A percentile compares a stretch with the other conserved stretches of the same genome.
phyloP scores from a whole-genome alignment of 1,284 basidiomycete genomes.

The Apiotrichum mycotoxinovorans region DNA sequence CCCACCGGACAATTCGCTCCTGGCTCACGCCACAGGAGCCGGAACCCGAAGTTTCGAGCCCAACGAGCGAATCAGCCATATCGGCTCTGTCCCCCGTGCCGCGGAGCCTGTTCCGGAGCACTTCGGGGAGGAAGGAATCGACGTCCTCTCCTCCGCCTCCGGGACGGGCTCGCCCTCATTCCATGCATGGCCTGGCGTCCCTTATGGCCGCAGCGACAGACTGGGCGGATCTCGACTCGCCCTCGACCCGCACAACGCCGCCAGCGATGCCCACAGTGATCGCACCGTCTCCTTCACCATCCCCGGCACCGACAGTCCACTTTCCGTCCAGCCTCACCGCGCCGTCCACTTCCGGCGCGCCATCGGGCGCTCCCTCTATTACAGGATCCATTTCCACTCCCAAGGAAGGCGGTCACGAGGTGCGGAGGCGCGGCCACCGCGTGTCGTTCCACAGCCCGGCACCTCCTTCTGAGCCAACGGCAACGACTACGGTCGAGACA shows the following conservation, averaged over 20 bases:
- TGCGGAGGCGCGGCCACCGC: constrained; percentile 8
- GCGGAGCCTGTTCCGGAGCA: constrained; percentile 32
- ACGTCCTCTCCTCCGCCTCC: constrained; percentile 6
- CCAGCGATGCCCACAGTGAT: constrained; percentile 8
- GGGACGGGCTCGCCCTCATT: constrained; percentile 18
- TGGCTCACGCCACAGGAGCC: constrained; percentile 35
- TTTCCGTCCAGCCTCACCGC: constrained; percentile 10
- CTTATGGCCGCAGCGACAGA: constrained; percentile 17
- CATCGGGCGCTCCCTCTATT: not conserved
- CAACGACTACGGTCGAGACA: constrained; percentile 35
- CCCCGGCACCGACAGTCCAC: constrained; percentile 16
- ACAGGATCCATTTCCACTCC: not conserved
- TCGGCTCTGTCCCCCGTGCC: constrained; percentile 1
- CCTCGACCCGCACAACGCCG: constrained; percentile 1
- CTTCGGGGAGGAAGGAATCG: constrained; percentile 16
- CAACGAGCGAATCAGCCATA: not conserved
- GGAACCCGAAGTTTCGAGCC: constrained; percentile 15
- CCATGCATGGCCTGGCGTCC: constrained; percentile 27
- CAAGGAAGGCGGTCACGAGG: not conserved
- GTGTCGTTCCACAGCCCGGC: constrained; percentile 39
- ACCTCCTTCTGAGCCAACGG: constrained; percentile 35
- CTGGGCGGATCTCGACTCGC: constrained; percentile 12
- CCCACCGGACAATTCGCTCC: constrained; percentile 28
- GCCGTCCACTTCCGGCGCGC: not conserved
- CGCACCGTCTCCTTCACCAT: constrained; percentile 1